phyloP scores from a whole-genome alignment of 2,329 filamentous ascomycete genomes.

The Claviceps pazoutovae region DNA sequence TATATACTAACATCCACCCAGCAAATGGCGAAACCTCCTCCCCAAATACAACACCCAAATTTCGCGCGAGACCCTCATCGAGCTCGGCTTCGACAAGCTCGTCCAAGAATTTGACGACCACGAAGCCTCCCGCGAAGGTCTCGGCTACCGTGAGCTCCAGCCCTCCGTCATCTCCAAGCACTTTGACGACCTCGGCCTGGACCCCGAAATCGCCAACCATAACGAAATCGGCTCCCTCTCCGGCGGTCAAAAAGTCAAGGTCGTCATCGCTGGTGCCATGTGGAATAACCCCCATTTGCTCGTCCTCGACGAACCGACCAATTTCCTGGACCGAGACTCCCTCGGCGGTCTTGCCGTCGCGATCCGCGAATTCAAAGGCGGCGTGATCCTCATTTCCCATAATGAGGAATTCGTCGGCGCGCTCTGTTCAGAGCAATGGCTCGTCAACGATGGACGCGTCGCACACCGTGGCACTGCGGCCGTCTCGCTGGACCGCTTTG shows the following conservation, averaged over 20 bases:
- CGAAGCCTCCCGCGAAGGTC: conserved; percentile 94
- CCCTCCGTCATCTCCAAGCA: conserved; percentile 93
- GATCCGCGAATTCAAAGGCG: conserved; percentile 95
- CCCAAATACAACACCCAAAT: conserved; percentile 91
- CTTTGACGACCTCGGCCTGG: conserved; percentile 91
- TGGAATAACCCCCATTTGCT: conserved; percentile 98
- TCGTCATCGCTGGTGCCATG: conserved; percentile 90
- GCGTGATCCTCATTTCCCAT: conserved; percentile 98
- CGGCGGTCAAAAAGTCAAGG: conserved; percentile 97
- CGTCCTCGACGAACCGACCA: conserved; percentile 95
- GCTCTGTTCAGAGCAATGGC: conserved; percentile 91
- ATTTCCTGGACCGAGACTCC: conserved; percentile 97
- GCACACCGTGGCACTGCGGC: conserved; percentile 69
- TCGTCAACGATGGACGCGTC: conserved; percentile 77
- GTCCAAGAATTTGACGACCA: conserved; percentile 98
- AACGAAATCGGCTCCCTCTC: conserved; percentile 94
- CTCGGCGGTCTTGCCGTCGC: conserved; percentile 93
- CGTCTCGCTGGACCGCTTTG: conserved; percentile 68
- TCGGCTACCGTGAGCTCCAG: conserved; percentile 87
- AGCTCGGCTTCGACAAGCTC: conserved; percentile 81
- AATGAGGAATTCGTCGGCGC: conserved; percentile 98
- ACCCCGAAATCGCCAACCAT: conserved; percentile 97
- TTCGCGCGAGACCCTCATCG: conserved; percentile 77
- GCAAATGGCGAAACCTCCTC: conserved; percentile 77
- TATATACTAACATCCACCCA: conserved; percentile 13